Evolutionary conservation across 2,329 filamentous ascomycete species (phyloP), one percentile per base, ranked within the genome.

Genomic region (Pyrenophora graminea): DNA sequence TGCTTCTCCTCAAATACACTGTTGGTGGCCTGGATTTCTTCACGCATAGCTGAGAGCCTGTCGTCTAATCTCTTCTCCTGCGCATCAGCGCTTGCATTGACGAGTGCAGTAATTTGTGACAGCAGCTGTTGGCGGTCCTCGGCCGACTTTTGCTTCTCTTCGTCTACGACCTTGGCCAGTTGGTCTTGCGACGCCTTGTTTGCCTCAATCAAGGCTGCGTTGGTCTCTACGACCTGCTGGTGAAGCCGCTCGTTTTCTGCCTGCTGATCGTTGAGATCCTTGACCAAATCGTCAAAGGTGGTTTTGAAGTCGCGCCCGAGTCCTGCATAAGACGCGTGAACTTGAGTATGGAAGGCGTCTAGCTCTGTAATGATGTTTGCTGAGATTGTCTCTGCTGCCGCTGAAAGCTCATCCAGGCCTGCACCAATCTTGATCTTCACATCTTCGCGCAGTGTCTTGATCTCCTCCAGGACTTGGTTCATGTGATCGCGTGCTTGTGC

Each of bases 381-480:
- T 0, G 91, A 91, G 56, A 97, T 97, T 48, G 88, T 86, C 74
- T 93, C 90, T 1, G 93, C 91, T 8, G 92, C 91, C 9, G 82
- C 82, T 2, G 91, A 91, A 18, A 97, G 85, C 21, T 90, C 86
- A 64, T 90, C 87, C 37, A 97, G 79, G 7, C 92, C 93, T 66
- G 91, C 86, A 2, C 90, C 90, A 40, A 97, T 90, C 55, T 88
- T 88, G 41, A 83, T 80, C 77, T 97, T 97, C 44, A 97, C 90
- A 45, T 90, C 87, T 70, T 96, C 89, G 18, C 93, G 85, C 19
- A 97, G 80, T n/a, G 84, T 85, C 69, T 92, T 92, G 70, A 97
- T 96, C 69, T 96, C 93, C 64, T 94, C 90, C 8, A 99, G 80
- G 1, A 96, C 87, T n/a, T 84, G 79, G 63, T 97, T 92, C 89